Evolutionary conservation across 2,329 filamentous ascomycete genomes (phyloP), one percentile per base, ranked within the genome.

Genomic region (Dactylellina haptotyla): DNA sequence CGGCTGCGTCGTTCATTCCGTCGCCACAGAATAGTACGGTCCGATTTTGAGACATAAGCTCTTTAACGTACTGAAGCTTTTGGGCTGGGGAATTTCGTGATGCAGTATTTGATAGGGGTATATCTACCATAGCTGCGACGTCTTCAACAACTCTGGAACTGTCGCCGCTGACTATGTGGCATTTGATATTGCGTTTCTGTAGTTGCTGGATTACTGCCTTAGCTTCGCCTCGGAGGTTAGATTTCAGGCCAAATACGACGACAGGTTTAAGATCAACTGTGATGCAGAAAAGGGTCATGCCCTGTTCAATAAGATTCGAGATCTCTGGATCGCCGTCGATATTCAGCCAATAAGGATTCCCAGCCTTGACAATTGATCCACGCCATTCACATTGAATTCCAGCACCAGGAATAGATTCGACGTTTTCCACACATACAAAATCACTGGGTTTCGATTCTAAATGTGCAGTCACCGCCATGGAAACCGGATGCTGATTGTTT

Each of bases 1-100:
- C 91, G 1, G 87, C 84, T 0, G 91, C 89, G 77, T 94, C 91
- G 79, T 94, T 94, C 12, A 89, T 92, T 1, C 91, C 91, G 76
- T 94, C 91, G 32, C 91, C 91, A 56, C 86, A 85, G 80, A 94
- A 93, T 4, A 93, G 80, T 16, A 91, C 85, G 0, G 84, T 74
- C 30, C 28, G 34, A 43, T 51, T 74, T 9, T 14, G 37, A 20
- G 53, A 53, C 32, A 61, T 80, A 46, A 84, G 79, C 1, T 61
- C 64, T 56, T 81, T 79, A 57, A 88, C 80, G 77, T 88, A 88
- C 1, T 80, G 78, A 23, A 83, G 82, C 77, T 89, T 89, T 73
- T 86, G 82, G 1, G 80, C 80, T 0, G 87, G 87, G 0, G 82
- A 83, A 77, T 83, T 82, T 25, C 83, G 81, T 5, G 82, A 82